Conservation (phyloP, 768 basidiomycete genomes). For the Auricularia sp. region DNA sequence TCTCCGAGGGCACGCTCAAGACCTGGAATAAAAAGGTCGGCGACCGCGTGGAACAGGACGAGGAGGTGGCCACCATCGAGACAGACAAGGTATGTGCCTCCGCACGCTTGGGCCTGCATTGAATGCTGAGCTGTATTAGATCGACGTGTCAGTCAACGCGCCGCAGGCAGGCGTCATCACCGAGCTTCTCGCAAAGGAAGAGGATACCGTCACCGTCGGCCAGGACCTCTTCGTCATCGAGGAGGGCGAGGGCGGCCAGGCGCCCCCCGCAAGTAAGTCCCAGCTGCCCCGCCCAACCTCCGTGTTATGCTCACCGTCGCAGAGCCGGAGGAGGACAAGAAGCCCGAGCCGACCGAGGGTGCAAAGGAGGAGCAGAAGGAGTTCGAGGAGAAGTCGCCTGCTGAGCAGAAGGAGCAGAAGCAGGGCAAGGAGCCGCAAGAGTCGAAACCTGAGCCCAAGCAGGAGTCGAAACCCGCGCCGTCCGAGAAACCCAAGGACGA, state of each 20-base stretch:
- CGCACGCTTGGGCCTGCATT: neutral
- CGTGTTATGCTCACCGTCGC: neutral
- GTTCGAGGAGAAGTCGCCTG: neutral
- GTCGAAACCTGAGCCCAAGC: constrained; percentile 6
- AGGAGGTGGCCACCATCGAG: constrained; percentile 96
- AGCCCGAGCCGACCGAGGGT: constrained; percentile 7
- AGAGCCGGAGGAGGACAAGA: constrained; percentile 16
- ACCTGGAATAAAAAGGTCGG: constrained; percentile 90
- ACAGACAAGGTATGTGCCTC: constrained; percentile 78
- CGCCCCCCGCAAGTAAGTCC: constrained; percentile 21
- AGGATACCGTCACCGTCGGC: constrained; percentile 89
- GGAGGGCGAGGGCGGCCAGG: constrained; percentile 53
- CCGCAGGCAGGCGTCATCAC: constrained; percentile 79
- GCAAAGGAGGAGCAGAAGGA: constrained; percentile 12
- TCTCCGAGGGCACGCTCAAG: constrained; percentile 94
- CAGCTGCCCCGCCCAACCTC: neutral
- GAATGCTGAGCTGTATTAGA: constrained; percentile 36
- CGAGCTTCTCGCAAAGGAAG: constrained; percentile 79
- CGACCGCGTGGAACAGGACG: constrained; percentile 81
- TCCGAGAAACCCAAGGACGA: constrained; percentile 31
- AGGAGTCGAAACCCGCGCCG: constrained; percentile 40
- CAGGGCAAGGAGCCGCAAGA: constrained; percentile 25
- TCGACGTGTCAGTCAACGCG: constrained; percentile 95
- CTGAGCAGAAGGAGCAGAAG: constrained; percentile 13
- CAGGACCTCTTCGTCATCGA: constrained; percentile 92